A percentile compares a stretch with the other conserved stretches of the same genome.
phyloP scores from a whole-genome alignment of 768 basidiomycete species.

The Lyophyllum semitale region DNA sequence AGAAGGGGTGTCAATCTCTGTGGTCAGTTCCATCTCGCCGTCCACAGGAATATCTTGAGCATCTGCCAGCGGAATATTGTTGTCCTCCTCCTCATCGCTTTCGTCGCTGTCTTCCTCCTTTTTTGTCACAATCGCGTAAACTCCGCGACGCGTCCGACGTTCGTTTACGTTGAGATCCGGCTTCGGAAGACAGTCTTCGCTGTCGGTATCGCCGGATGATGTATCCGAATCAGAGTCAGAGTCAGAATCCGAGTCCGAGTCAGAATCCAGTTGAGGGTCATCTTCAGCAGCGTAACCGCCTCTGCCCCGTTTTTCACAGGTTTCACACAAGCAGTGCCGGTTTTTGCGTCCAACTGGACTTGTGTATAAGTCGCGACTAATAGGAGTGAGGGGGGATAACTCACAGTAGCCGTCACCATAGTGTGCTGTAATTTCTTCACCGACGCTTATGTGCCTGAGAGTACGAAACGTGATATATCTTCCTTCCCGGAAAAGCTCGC shows the following conservation, averaged over 20 bases:
- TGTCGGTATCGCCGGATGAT: constrained; percentile 38
- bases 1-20: constrained; percentile 49
- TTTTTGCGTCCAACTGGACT: constrained; percentile 64
- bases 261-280: constrained; percentile 45
- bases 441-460: constrained; percentile 72
- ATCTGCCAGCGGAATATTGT: constrained; percentile 44
- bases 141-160: constrained; percentile 77
- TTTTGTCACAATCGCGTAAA: constrained; percentile 70
- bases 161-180: constrained; percentile 68
- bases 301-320: constrained; percentile 73
- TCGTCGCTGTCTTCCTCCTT: constrained; percentile 64
- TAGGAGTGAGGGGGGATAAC: constrained; percentile 31
- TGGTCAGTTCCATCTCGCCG: constrained; percentile 56
- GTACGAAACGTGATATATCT: constrained; percentile 89
- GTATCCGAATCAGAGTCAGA: constrained; percentile 49
- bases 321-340: constrained; percentile 82
- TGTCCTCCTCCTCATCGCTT: constrained; percentile 57
- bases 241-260: constrained; percentile 48
- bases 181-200: constrained; percentile 35
- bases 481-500: constrained; percentile 86
- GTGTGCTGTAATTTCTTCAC: constrained; percentile 88
- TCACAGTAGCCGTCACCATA: constrained; percentile 91
- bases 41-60: constrained; percentile 47
- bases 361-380: neutral
- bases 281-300: constrained; percentile 73